Base-by-base conservation (phyloP, 805 yeast species). In the Pichia manshurica region DNA sequence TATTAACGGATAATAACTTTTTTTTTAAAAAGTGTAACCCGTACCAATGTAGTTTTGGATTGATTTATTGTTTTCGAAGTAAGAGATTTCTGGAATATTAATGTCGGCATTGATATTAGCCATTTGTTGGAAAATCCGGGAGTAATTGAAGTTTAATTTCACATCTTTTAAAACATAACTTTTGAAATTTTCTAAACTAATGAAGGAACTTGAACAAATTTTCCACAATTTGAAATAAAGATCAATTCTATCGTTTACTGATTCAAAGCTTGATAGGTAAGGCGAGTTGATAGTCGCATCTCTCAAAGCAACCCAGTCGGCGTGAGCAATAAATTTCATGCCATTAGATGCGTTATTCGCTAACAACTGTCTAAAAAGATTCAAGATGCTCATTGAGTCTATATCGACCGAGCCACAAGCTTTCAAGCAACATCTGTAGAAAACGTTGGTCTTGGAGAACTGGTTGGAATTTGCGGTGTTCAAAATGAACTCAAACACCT, bases 231-330 rank as follows among this genome's bases (percentile, higher is more conserved):
- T 69, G 62, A 78, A 72, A 61, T 80, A 82, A 23, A 81, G 64
- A 33, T 71, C 68, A 51, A 73, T 71, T 63, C 87, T 72, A 35
- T 71, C 74, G 17, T 70, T 62, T 25, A 65, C 58, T 39, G 64
- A 58, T 7, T 44, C 46, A 46, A 63, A 60, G 12, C 46, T 63
- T 34, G 60, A 53, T 42, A 62, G 67, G 21, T 60, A 62, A 38
- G 58, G 61, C 4, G 82, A 72, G 49, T 68, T 67, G 38, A 79
- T 70, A 5, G 93, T 85, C 19, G 91, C 87, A 62, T 82, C 89
- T 68, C 90, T 78, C 49, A 86, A 64, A 2, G 91, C 84, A 35
- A 87, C 83, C 91, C 91, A 85, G 66, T 84, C 91, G 10, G 93
- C 91, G 61, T 79, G 81, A 6, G 91, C 89, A 55, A 85, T 81